A percentile compares a stretch with the other conserved stretches of the same genome.
These are phyloP conservation scores for Prinsepia uniflora DNA, from an alignment of 306 rosid species.

Conservation along the genomic window DNA sequence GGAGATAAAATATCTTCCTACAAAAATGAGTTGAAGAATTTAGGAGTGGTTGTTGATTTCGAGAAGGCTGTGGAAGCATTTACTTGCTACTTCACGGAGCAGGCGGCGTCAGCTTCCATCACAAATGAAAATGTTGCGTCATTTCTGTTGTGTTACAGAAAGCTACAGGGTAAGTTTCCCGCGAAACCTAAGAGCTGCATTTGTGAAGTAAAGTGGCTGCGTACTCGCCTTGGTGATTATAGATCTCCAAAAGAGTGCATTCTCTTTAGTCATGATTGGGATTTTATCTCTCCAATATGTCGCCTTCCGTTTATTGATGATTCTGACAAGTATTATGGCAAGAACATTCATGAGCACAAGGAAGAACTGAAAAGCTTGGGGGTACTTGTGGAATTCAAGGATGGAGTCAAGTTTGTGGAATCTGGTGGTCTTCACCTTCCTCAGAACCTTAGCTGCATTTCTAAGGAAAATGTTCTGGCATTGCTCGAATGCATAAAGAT, in stretches of 20 bases:
- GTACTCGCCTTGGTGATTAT: conserved; percentile 39
- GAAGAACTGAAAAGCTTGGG: conserved; percentile 56
- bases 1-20: conserved; percentile 27
- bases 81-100: conserved; percentile 34
- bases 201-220: conserved; percentile 44
- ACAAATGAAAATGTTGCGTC: conserved; percentile 35
- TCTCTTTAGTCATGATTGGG: conserved; percentile 60
- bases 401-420: conserved; percentile 45
- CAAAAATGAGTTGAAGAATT: conserved; percentile 34
- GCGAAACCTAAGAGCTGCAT: conserved; percentile 24
- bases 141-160: conserved; percentile 48
- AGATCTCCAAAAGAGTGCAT: conserved; percentile 53
- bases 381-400: conserved; percentile 42
- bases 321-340: conserved; percentile 38
- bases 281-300: conserved; percentile 47
- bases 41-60: conserved; percentile 56
- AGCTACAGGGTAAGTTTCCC: conserved; percentile 33
- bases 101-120: conserved; percentile 30
- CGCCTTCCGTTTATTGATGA: conserved; percentile 70
- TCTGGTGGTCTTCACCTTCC: conserved; percentile 40
- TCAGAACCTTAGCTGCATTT: conserved; percentile 29
- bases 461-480: conserved; percentile 38
- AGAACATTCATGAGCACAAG: conserved; percentile 38
- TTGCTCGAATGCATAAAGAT: conserved; percentile 49
- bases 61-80: conserved; percentile 39